A percentile compares a stretch with the other conserved stretches of the same genome.
phyloP scores from a whole-genome alignment of 164 flowering plant species.

The Brasenia schreberi region DNA sequence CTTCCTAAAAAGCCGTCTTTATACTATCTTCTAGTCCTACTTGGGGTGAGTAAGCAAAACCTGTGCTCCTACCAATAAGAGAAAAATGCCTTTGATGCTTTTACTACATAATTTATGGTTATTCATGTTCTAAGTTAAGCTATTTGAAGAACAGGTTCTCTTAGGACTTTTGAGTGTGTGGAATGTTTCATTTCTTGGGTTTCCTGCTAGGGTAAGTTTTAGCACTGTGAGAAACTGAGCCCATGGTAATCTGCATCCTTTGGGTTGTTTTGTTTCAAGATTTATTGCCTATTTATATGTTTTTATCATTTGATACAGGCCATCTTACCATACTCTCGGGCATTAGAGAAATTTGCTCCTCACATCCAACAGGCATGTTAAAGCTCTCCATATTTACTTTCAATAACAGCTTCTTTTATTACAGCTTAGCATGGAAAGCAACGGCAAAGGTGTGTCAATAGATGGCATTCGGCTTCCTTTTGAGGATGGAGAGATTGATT shows the following conservation, averaged over 20 bases:
- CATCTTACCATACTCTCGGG: slow-evolving; percentile 89
- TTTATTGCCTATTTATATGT: too few relatives aligned
- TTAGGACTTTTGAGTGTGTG: slow-evolving; percentile 85
- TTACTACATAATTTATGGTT: background rate
- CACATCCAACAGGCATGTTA: slow-evolving; percentile 83
- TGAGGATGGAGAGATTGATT: slow-evolving; percentile 97
- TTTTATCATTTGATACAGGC: slow-evolving; percentile 32
- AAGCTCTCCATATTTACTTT: background rate
- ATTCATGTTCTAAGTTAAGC: background rate
- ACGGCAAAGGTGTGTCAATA: slow-evolving; percentile 95
- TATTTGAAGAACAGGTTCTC: slow-evolving; percentile 48
- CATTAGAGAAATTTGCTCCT: slow-evolving; percentile 90
- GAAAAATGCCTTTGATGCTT: background rate
- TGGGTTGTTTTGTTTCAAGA: background rate
- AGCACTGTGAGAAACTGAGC: background rate
- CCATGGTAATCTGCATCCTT: too few relatives aligned
- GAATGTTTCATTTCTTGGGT: slow-evolving; percentile 91
- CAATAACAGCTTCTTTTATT: background rate
- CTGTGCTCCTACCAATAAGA: slow-evolving; percentile 84
- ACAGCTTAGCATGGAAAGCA: slow-evolving; percentile 99
- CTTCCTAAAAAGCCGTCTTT: too few relatives aligned
- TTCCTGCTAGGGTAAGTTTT: slow-evolving; percentile 84
- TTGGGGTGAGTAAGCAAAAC: too few relatives aligned
- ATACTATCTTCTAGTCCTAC: too few relatives aligned
- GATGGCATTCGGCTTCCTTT: slow-evolving; percentile 84